Base-by-base conservation (phyloP, 495 filamentous ascomycete genomes). In the Aspergillus sclerotiicarbonarius region DNA sequence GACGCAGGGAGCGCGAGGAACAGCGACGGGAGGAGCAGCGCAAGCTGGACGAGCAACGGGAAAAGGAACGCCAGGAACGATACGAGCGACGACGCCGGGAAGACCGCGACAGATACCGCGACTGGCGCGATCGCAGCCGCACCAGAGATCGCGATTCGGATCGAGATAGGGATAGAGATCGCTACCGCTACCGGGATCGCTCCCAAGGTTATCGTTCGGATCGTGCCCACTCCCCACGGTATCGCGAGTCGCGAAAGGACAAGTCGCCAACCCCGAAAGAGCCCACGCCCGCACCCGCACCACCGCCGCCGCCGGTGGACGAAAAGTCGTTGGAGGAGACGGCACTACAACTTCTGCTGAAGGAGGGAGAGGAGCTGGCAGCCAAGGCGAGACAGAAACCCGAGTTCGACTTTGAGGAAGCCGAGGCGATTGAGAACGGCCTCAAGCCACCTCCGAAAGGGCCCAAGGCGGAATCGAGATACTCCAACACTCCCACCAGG, bases 311-410 rank as follows among this genome's bases (percentile, higher is more conserved):
- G 16, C 74, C 74, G 12, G 77, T 82, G 16, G 80, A 84, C 53
- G 82, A 84, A 48, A 82, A 84, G 63, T 77, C 78, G 15, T 65
- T 86, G 35, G 83, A 86, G 56, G 81, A 83, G 57, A 67, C 75
- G 12, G 84, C 84, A 18, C 65, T 87, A 33, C 71, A 83, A 55
- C 61, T 78, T 39, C 74, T 87, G 4, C 59, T 86, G 21, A 80
- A 79, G 62, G 85, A 88, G 68, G 81, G 84, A 48, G 77, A 85
- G 60, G 79, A 84, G 52, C 72, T 82, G 43, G 82, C 83, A 13
- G 84, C 83, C 15, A 87, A 86, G 59, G 76, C 81, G 7, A 73
- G 78, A 25, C 76, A 79, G 57, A 80, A 83, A 57, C 81, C 80
- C 4, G 82, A 86, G 41, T 79, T 83, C 41, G 84, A 87, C 56